Base-by-base conservation (phyloP, 2,329 filamentous ascomycete species). In the Ceratocystiopsis minuta region DNA sequence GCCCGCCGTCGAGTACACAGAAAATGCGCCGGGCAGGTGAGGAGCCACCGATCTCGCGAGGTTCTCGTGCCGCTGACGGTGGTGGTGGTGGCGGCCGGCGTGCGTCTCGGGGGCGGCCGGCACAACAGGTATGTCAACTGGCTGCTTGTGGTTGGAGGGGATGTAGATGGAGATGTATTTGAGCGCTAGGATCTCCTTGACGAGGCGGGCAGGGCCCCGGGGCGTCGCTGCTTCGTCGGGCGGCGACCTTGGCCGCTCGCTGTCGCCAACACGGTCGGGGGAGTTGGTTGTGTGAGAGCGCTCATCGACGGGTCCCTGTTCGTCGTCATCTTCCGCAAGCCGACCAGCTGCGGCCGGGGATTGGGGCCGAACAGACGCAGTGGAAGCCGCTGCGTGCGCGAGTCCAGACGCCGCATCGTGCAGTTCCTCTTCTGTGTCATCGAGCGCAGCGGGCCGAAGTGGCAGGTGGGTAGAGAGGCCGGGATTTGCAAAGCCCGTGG, bases 21-120 rank as follows among this genome's bases (percentile, higher is more conserved):
- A 79, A 52, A 79, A 79, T 3, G 75, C 66, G 1, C 75, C 76
- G 2, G 75, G 75, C 3, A 77, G 53, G 50, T 75, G 63, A 0
- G 66, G 64, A n/a, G 62, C 62, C 12, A 61, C 46, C 2, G 65
- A 68, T 34, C 52, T 56, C 0, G 53, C 43, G 52, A 65, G 44
- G 10, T 51, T 44, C 2, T 42, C 18, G 42, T 46, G 1, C 43
- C 46, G 14, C 20, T 4, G 7, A 4, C 20, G 20, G 13, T 31
- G 38, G 12, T 39, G 40, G 4, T 34, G 36, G 6, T 16, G 32
- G 16, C 15, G 41, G 2, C 28, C 34, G 3, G 24, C 31, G 10
- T 42, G 41, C 4, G 32, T 33, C 10, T 11, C 10, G 2, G 38
- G 28, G 20, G 20, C 20, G 7, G 20, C 20, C 7, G 20, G 20